Evolutionary conservation across 2,329 filamentous ascomycete species (phyloP).

Genomic region (Penicillium psychrosexuale): DNA sequence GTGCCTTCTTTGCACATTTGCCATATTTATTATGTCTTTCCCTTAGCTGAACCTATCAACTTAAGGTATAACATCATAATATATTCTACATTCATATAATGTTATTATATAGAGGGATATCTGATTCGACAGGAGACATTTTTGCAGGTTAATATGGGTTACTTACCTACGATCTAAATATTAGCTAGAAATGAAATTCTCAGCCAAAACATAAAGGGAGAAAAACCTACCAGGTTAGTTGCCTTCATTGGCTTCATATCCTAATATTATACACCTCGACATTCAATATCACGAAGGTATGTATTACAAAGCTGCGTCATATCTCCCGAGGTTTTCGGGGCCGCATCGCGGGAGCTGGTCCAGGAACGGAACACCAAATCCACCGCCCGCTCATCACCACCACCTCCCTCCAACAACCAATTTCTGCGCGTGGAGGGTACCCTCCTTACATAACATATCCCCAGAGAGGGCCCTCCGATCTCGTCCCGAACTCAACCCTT

Average conservation of each 20-base stretch:
- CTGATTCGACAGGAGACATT: neutral
- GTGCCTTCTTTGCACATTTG: neutral
- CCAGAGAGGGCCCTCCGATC: slow-evolving; percentile 12
- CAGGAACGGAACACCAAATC: slow-evolving; percentile 10
- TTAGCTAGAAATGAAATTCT: neutral
- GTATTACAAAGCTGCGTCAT: slow-evolving; percentile 7
- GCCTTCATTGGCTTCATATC: neutral
- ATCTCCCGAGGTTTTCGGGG: neutral
- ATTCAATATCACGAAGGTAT: neutral
- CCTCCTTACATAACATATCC: neutral
- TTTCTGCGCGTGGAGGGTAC: neutral
- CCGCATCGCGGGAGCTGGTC: neutral
- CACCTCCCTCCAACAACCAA: neutral
- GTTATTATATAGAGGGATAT: too few species aligned
- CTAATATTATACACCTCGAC: neutral
- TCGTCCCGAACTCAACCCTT: slow-evolving; percentile 6
- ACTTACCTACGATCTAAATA: neutral
- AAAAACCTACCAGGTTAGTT: neutral
- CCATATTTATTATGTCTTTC: neutral
- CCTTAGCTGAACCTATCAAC: neutral
- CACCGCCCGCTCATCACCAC: neutral
- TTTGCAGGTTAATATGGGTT: neutral
- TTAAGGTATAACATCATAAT: neutral
- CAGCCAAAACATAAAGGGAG: too few species aligned
- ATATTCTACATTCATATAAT: neutral